Evolutionary conservation across 2,329 filamentous ascomycete species (phyloP).

Genomic region (Aureobasidium sp.): DNA sequence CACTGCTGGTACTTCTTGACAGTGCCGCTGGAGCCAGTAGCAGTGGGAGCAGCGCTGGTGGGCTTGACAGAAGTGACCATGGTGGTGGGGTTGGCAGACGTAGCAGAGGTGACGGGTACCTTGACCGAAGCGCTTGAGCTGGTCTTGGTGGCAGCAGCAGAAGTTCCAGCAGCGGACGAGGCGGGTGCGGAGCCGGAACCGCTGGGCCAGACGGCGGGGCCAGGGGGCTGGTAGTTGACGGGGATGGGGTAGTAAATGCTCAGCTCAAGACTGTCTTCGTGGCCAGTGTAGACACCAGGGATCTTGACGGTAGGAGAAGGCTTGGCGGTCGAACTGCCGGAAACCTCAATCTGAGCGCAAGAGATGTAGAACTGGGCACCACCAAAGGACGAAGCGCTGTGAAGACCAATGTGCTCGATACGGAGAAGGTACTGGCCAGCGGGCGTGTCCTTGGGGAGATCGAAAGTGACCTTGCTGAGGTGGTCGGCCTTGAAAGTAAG

Average conservation of each 20-base stretch:
- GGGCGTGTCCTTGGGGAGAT: constrained; percentile 45
- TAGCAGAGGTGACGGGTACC: background rate
- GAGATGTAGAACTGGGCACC: constrained; percentile 38
- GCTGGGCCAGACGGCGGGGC: constrained; percentile 33
- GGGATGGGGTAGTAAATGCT: constrained; percentile 22
- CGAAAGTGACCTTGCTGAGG: constrained; percentile 28
- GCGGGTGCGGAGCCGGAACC: background rate
- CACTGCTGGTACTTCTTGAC: constrained; percentile 27
- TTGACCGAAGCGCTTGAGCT: background rate
- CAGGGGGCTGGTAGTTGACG: constrained; percentile 36
- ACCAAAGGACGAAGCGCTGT: constrained; percentile 42
- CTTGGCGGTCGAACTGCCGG: constrained; percentile 13
- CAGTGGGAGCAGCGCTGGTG: background rate
- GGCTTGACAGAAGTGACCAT: background rate
- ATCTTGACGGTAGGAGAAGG: constrained; percentile 14
- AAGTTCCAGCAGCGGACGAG: constrained; percentile 18
- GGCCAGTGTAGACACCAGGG: constrained; percentile 19
- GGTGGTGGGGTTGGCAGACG: background rate
- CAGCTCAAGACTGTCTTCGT: constrained; percentile 19
- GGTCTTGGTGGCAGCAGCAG: constrained; percentile 15
- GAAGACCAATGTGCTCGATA: constrained; percentile 48
- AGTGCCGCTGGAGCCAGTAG: background rate
- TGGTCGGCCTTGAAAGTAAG: constrained; percentile 39
- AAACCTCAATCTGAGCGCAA: constrained; percentile 25
- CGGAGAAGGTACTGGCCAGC: constrained; percentile 51